phyloP scores from a whole-genome alignment of 169 alveolate species.

The Cryptosporidium muris region DNA sequence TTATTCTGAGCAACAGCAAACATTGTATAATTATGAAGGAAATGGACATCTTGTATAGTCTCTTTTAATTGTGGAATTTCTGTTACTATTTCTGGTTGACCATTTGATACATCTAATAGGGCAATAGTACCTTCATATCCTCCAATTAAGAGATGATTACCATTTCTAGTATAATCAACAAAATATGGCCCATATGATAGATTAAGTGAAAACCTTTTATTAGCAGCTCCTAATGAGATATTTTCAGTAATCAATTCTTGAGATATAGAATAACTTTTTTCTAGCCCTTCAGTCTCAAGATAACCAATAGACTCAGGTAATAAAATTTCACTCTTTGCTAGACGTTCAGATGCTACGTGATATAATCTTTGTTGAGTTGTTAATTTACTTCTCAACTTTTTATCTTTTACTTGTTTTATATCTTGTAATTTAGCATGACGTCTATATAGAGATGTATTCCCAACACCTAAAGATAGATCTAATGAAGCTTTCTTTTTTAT shows the following conservation, averaged over 20 bases:
- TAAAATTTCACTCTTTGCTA: constrained; percentile 52
- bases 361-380: constrained; percentile 27
- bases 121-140: constrained; percentile 94
- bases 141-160: constrained; percentile 88
- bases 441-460: constrained; percentile 24
- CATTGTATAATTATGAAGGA: constrained; percentile 90
- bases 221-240: constrained; percentile 62
- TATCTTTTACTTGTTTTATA: constrained; percentile 46
- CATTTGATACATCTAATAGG: constrained; percentile 86
- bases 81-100: constrained; percentile 71
- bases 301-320: constrained; percentile 63
- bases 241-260: constrained; percentile 73
- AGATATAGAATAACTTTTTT: constrained; percentile 71
- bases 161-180: constrained; percentile 89
- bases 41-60: constrained; percentile 84
- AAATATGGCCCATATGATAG: constrained; percentile 89
- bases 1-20: constrained; percentile 94
- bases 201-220: constrained; percentile 80
- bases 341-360: constrained; percentile 55
- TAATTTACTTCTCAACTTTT: constrained; percentile 32
- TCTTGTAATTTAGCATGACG: constrained; percentile 31
- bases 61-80: constrained; percentile 75
- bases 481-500: neutral
- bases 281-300: constrained; percentile 78
- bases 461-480: constrained; percentile 2